Percentiles rank a stretch among this genome's conserved stretches.
These are phyloP conservation scores for Alternaria novae-zelandiae DNA, from an alignment of 2,329 filamentous ascomycete species.

Conservation along the genomic window DNA sequence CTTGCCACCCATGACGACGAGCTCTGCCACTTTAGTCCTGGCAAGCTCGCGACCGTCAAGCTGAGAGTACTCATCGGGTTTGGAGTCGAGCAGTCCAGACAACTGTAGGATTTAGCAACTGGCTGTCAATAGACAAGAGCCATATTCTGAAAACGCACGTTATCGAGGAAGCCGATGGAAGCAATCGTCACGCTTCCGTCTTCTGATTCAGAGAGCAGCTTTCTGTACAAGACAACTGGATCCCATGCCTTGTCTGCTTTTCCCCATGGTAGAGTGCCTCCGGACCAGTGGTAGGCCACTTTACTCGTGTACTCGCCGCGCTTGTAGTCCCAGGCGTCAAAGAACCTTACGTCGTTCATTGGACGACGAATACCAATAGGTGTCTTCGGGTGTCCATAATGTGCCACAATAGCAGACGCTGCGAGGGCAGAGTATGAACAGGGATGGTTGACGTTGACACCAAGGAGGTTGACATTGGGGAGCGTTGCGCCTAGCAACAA, in stretches of 20 bases:
- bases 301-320: neutral
- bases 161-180: neutral
- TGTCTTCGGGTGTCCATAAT: neutral
- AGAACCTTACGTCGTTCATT: neutral
- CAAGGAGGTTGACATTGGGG: neutral
- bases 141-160: neutral
- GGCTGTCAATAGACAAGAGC: neutral
- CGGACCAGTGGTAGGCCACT: constrained; percentile 3
- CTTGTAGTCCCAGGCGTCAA: neutral
- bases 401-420: neutral
- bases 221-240: neutral
- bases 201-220: neutral
- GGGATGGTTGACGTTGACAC: neutral
- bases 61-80: neutral
- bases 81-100: neutral
- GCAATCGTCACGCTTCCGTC: neutral
- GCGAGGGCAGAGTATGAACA: neutral
- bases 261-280: neutral
- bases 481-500: neutral
- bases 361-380: neutral
- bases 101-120: neutral
- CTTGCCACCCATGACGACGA: neutral
- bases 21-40: neutral
- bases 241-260: neutral
- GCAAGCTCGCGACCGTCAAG: neutral